Base-by-base conservation (phyloP, 306 rosid species). In the Lagenaria siceraria region DNA sequence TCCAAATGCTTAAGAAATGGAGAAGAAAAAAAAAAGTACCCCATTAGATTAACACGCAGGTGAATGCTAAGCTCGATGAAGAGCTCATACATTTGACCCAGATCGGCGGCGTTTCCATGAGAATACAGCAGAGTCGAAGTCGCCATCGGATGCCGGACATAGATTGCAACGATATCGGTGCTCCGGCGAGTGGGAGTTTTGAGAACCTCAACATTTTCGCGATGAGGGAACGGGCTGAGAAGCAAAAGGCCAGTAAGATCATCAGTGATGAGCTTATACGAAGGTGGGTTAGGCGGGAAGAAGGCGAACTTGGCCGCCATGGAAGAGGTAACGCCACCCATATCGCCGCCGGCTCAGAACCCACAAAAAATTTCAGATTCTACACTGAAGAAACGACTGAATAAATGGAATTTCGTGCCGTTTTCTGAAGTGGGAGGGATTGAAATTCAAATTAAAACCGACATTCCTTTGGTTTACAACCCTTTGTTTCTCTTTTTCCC, bases 281-380 rank as follows among this genome's bases (percentile, higher is more conserved):
- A 89, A 48, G 91, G 86, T 27, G 93, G 91, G 68, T 82, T 89
- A 49, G 93, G 91, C 75, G 93, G 93, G 81, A 87, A 89, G 75
- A 89, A 89, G 1, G 93, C 93, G 64, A 89, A 85, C 80, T 89
- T 89, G 17, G 93, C 88, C 49, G 93, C 93, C 93, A 89, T 89
- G 17, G 93, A 89, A 49, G 93, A 89, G 29, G 93, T 89, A 24
- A 89, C 91, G 22, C 91, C 93, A 24, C 93, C 93, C 93, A 89
- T 89, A 27, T 60, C 60, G 25, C 56, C 79, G 56, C 53, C 43
- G 72, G 7, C 6, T 40, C 70, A 0, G 10, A 56, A 58, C 65
- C 79, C 17, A 42, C 10, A 21, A 25, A 71, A 6, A 10, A n/a
- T 1, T 24, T 8, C 10, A 8, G 6, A n/a, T 66, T 65, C 29